Conservation (phyloP, 2,329 filamentous ascomycete genomes). For the Colletotrichum liriopes region DNA sequence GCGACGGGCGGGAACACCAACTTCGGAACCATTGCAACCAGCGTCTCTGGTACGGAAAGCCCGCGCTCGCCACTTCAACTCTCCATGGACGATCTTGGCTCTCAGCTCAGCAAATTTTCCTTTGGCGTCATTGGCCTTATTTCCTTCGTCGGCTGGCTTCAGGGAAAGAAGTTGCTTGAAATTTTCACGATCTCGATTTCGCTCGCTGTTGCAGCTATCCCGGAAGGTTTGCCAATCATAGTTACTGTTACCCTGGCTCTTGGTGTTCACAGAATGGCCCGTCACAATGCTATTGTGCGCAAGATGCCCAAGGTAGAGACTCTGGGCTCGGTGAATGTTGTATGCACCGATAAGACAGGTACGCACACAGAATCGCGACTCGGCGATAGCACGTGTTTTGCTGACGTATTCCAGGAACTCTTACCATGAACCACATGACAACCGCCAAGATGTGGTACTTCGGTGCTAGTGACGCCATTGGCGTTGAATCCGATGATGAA, state of each 20-base stretch:
- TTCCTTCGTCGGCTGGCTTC: conserved; percentile 89
- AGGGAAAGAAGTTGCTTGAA: conserved; percentile 90
- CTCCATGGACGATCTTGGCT: conserved; percentile 97
- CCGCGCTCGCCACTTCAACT: conserved; percentile 93
- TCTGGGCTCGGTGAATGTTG: conserved; percentile 98
- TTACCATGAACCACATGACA: conserved; percentile 99
- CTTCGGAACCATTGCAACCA: conserved; percentile 96
- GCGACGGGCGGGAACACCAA: conserved; percentile 94
- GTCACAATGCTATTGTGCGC: conserved; percentile 93
- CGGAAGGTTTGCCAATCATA: conserved; percentile 96
- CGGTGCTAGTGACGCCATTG: conserved; percentile 70
- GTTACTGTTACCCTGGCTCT: conserved; percentile 97
- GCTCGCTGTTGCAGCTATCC: conserved; percentile 94
- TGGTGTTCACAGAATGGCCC: conserved; percentile 96
- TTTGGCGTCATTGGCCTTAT: conserved; percentile 96
- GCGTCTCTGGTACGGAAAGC: conserved; percentile 94
- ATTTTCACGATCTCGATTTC: conserved; percentile 99
- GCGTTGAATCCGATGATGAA: conserved; percentile 70
- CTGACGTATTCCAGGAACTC: conserved; percentile 72
- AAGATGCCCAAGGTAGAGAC: conserved; percentile 98
- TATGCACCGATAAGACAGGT: conserved; percentile 98
- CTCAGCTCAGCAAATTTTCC: conserved; percentile 96
- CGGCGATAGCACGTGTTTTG: neutral
- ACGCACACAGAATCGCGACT: conserved; percentile 43
- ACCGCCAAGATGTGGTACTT: conserved; percentile 98